A percentile compares a stretch with the other conserved stretches of the same genome.
phyloP scores from a whole-genome alignment of 306 rosid species.

The Quercus ilex region DNA sequence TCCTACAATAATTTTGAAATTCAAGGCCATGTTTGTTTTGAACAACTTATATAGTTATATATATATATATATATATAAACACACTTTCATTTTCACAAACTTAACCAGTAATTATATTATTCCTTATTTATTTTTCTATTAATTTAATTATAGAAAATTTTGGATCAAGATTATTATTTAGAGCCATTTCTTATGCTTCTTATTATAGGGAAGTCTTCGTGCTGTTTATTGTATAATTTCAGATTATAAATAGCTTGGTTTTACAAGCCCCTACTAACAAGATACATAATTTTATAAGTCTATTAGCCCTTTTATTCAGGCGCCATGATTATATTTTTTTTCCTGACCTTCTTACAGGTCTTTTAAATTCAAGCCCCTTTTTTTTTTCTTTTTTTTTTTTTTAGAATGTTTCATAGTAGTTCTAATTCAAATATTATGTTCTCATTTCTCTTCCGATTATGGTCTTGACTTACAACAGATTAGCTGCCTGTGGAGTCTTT shows the following conservation, averaged over 20 bases:
- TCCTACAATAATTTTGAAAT: background rate
- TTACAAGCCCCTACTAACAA: background rate
- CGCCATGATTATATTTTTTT: background rate
- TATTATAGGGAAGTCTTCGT: background rate
- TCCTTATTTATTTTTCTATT: background rate
- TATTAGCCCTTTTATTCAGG: background rate
- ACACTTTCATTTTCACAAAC: background rate
- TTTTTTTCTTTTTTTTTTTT: background rate
- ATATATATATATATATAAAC: background rate
- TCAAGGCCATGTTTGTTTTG: background rate
- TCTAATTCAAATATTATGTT: slow-evolving; percentile 9
- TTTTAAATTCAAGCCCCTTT: background rate
- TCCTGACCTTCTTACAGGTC: background rate
- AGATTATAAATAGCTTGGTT: background rate
- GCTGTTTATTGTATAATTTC: background rate
- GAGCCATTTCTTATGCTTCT: background rate
- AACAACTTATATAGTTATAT: background rate
- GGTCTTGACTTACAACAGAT: slow-evolving; percentile 36
- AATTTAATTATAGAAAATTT: background rate
- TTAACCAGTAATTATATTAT: background rate
- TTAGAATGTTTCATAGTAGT: background rate
- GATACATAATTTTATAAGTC: background rate
- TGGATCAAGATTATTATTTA: background rate
- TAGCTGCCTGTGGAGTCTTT: slow-evolving; percentile 66
- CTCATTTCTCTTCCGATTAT: background rate